phyloP scores from a whole-genome alignment of 345 rosid species.

The Brassica juncea region DNA sequence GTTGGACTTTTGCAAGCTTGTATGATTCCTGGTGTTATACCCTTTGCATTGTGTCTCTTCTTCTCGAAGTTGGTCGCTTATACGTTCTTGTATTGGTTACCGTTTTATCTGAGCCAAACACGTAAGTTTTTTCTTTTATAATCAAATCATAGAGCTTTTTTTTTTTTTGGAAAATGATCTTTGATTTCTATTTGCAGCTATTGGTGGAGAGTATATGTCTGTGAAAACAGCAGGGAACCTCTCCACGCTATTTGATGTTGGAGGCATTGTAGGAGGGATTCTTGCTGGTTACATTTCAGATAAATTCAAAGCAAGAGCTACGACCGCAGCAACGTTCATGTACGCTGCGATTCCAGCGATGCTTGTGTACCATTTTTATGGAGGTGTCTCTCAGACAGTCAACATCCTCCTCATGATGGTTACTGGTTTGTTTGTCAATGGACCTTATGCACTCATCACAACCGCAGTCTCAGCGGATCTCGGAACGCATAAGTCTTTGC shows the following conservation, averaged over 20 bases:
- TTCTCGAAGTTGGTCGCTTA: constrained; percentile 93
- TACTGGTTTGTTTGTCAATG: constrained; percentile 81
- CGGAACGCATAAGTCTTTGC: constrained; percentile 83
- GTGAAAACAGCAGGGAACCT: constrained; percentile 95
- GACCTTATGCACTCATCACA: constrained; percentile 93
- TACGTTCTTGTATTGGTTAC: constrained; percentile 90
- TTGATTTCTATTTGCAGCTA: constrained; percentile 53
- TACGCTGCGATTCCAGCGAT: constrained; percentile 85
- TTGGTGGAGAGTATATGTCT: constrained; percentile 81
- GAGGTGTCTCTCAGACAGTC: constrained; percentile 56
- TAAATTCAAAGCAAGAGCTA: constrained; percentile 79
- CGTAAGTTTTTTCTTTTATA: constrained; percentile 42
- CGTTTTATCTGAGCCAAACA: constrained; percentile 90
- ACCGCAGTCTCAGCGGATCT: constrained; percentile 97
- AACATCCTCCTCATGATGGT: constrained; percentile 86
- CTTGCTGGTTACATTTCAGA: constrained; percentile 85
- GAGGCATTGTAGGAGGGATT: constrained; percentile 87
- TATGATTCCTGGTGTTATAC: constrained; percentile 88
- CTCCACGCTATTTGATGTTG: constrained; percentile 88
- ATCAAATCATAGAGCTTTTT: not conserved
- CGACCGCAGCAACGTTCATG: constrained; percentile 82
- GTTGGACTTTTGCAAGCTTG: constrained; percentile 87
- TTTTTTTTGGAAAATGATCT: not conserved
- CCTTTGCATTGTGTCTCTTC: constrained; percentile 84
- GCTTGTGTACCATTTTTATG: constrained; percentile 72